phyloP scores from a whole-genome alignment of 257 asterid species.

The Solanum verrucosum region DNA sequence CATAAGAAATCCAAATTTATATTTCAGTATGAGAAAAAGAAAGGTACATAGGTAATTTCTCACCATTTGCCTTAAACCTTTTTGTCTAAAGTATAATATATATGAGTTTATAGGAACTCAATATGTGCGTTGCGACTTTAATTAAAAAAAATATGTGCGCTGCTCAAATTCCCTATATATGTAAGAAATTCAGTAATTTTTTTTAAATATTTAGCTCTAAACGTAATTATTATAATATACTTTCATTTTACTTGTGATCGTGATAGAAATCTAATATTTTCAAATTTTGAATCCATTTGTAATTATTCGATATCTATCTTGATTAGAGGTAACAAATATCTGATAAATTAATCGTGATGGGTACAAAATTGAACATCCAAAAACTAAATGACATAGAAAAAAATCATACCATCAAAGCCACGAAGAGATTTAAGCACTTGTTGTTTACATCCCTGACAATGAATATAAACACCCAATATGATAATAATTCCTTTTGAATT shows the following conservation, averaged over 20 bases:
- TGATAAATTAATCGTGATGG: not conserved
- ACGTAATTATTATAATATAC: not conserved
- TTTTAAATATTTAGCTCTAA: not conserved
- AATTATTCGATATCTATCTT: not conserved
- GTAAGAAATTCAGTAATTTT: not conserved
- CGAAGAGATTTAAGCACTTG: conserved; percentile 22
- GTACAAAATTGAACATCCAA: not conserved
- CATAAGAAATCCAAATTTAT: not conserved
- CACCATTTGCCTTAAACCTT: not conserved
- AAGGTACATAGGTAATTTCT: not conserved
- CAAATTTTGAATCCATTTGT: fast-evolving
- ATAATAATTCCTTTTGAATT: conserved; percentile 4
- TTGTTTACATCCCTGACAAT: conserved; percentile 47
- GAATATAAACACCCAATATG: conserved; percentile 41
- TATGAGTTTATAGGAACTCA: not conserved
- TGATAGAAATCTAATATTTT: not conserved
- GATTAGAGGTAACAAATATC: too few relatives aligned
- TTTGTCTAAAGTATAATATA: not conserved
- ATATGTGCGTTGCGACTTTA: not conserved
- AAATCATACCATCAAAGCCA: conserved; percentile 32
- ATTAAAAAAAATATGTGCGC: too few relatives aligned
- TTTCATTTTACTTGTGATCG: not conserved
- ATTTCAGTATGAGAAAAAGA: not conserved
- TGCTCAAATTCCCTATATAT: not conserved
- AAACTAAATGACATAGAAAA: not conserved